Evolutionary conservation across 2,329 filamentous ascomycete genomes (phyloP).

Genomic region (Penicillium freii): DNA sequence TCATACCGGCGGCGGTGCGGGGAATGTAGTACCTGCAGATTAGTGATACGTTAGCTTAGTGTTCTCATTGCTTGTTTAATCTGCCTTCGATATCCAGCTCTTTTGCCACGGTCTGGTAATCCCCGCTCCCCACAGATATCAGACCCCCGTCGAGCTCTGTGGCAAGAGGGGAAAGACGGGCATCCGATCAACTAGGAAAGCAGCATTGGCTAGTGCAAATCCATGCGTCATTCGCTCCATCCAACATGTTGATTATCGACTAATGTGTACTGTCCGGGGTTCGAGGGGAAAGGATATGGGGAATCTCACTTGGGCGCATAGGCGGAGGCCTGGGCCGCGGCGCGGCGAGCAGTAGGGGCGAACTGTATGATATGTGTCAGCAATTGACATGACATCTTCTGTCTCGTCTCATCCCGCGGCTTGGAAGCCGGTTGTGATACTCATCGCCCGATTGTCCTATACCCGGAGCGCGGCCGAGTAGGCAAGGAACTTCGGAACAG

Average conservation of each 20-base stretch:
- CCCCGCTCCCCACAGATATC: background rate
- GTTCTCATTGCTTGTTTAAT: background rate
- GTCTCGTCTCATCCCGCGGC: constrained; percentile 14
- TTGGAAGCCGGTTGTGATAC: constrained; percentile 7
- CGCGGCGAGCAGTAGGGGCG: constrained; percentile 36
- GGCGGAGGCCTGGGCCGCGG: constrained; percentile 50
- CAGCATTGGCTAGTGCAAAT: too few species aligned
- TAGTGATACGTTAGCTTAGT: constrained; percentile 3
- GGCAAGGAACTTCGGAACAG: background rate
- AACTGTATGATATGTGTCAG: constrained; percentile 30
- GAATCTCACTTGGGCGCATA: constrained; percentile 57
- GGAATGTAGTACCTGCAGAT: constrained; percentile 50
- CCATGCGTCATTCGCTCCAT: background rate
- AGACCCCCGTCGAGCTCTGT: background rate
- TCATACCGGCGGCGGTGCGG: constrained; percentile 52
- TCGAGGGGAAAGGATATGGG: background rate
- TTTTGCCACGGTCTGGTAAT: background rate
- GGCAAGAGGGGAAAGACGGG: background rate
- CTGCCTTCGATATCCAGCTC: background rate
- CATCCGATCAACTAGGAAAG: background rate
- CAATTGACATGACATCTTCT: constrained; percentile 1
- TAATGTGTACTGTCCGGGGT: background rate
- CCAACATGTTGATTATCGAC: background rate
- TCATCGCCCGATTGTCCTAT: constrained; percentile 6
- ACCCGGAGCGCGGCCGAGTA: background rate